Conservation (phyloP, 805 yeast species). For the Yarrowia divulgata region DNA sequence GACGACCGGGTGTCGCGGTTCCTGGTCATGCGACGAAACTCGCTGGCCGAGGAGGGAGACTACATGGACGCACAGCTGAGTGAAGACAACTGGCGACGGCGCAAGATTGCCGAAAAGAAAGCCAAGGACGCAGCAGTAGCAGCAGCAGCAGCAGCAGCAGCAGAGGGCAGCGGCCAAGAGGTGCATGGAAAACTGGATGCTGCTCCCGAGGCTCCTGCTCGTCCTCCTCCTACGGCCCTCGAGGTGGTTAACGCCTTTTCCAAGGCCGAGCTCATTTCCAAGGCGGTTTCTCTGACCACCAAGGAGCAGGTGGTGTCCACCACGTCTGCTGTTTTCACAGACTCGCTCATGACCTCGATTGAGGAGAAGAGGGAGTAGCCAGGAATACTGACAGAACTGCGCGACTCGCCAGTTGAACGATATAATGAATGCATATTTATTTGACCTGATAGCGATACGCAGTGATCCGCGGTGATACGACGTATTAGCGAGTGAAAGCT, state of each 20-base stretch:
- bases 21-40: slow-evolving; percentile 28
- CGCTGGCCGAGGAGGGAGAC: slow-evolving; percentile 29
- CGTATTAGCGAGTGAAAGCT: too few species aligned
- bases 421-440: slow-evolving; percentile 37
- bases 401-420: neutral
- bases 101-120: slow-evolving; percentile 20
- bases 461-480: too few species aligned
- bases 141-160: neutral
- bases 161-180: neutral
- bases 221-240: neutral
- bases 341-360: slow-evolving; percentile 3
- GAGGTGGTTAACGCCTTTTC: slow-evolving; percentile 24
- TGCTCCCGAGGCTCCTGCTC: neutral
- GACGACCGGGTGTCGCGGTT: slow-evolving; percentile 33
- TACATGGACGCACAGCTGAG: slow-evolving; percentile 30
- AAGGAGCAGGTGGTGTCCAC: slow-evolving; percentile 22
- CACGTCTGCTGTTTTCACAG: slow-evolving; percentile 28
- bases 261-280: slow-evolving; percentile 16
- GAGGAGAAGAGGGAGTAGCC: neutral
- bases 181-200: slow-evolving; percentile 21
- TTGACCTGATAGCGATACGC: neutral
- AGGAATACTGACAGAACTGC: too few species aligned
- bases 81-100: slow-evolving; percentile 36
- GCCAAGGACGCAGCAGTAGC: neutral
- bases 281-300: slow-evolving; percentile 29